Conservation (phyloP, 139 green algal species). For the Raphidocelis subcapitata region DNA sequence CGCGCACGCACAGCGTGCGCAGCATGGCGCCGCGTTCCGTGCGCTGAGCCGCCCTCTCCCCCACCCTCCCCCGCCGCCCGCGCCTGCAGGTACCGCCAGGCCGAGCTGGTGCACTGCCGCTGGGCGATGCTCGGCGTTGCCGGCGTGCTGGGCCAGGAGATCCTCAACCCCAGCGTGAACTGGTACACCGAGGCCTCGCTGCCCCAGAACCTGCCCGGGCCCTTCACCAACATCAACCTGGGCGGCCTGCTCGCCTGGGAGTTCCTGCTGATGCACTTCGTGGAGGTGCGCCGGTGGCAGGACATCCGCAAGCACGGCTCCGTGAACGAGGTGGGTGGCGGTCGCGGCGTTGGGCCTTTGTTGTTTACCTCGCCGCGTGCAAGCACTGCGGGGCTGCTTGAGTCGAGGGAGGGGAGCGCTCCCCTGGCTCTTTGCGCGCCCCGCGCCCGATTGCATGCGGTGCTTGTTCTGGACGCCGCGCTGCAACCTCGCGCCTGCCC, state of each 20-base stretch:
- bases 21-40: too few relatives aligned
- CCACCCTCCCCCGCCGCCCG: not conserved
- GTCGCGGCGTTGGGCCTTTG: conserved; percentile 29
- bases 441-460: too few relatives aligned
- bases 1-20: not conserved
- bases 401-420: too few relatives aligned
- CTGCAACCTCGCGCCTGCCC: too few relatives aligned
- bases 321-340: conserved; percentile 47
- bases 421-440: too few relatives aligned
- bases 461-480: too few relatives aligned
- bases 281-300: conserved; percentile 80
- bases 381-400: too few relatives aligned
- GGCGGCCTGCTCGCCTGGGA: conserved; percentile 73
- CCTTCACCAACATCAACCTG: conserved; percentile 76
- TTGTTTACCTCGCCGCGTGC: too few relatives aligned
- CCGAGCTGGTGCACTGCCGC: conserved; percentile 81
- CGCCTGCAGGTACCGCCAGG: conserved; percentile 71
- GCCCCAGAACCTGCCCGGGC: conserved; percentile 69
- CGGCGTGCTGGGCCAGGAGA: conserved; percentile 74
- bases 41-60: not conserved
- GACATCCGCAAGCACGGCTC: conserved; percentile 84
- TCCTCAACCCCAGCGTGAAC: conserved; percentile 59
- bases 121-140: conserved; percentile 77
- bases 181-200: conserved; percentile 68
- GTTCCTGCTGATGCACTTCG: conserved; percentile 81